Conservation (phyloP, 1,284 basidiomycete genomes). For the Pseudozyma sp. region DNA sequence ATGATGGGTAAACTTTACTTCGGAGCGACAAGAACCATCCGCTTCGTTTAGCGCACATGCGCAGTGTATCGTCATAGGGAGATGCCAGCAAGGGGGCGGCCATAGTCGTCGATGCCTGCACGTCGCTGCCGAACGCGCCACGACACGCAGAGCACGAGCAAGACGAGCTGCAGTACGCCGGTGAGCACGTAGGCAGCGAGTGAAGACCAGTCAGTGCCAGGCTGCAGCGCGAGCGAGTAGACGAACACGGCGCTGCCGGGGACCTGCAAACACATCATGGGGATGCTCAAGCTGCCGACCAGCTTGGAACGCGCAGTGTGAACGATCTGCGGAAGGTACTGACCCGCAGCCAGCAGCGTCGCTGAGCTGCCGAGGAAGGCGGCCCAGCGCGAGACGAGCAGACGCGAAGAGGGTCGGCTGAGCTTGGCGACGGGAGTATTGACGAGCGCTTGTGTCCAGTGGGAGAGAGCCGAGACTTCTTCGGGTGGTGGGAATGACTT, state of each 20-base stretch:
- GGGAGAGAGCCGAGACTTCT: slow-evolving; percentile 27
- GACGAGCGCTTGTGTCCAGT: slow-evolving; percentile 19
- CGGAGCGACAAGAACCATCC: background rate
- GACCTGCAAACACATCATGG: slow-evolving; percentile 93
- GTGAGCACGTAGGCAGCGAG: slow-evolving; percentile 79
- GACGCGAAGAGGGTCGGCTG: slow-evolving; percentile 50
- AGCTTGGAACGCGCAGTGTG: slow-evolving; percentile 82
- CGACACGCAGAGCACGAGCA: slow-evolving; percentile 74
- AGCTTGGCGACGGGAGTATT: slow-evolving; percentile 11
- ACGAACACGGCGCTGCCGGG: slow-evolving; percentile 92
- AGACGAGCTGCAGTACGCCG: slow-evolving; percentile 83
- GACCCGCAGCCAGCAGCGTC: slow-evolving; percentile 80
- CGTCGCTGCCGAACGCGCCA: slow-evolving; percentile 73
- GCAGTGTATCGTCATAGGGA: slow-evolving; percentile 7
- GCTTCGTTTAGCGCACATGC: slow-evolving; percentile 1
- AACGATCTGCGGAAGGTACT: slow-evolving; percentile 87
- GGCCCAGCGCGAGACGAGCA: slow-evolving; percentile 75
- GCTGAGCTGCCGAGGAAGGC: slow-evolving; percentile 87
- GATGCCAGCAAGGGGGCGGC: slow-evolving; percentile 73
- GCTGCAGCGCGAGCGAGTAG: slow-evolving; percentile 72
- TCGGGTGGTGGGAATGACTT: slow-evolving; percentile 44
- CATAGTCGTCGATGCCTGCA: slow-evolving; percentile 92
- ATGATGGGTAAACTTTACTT: background rate
- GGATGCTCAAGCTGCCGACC: slow-evolving; percentile 90
- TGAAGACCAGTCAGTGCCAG: slow-evolving; percentile 61